A percentile compares a stretch with the other conserved stretches of the same genome.
Evolutionary conservation across 2,329 filamentous ascomycete genomes (phyloP).

Genomic region (Penicillium sp.): DNA sequence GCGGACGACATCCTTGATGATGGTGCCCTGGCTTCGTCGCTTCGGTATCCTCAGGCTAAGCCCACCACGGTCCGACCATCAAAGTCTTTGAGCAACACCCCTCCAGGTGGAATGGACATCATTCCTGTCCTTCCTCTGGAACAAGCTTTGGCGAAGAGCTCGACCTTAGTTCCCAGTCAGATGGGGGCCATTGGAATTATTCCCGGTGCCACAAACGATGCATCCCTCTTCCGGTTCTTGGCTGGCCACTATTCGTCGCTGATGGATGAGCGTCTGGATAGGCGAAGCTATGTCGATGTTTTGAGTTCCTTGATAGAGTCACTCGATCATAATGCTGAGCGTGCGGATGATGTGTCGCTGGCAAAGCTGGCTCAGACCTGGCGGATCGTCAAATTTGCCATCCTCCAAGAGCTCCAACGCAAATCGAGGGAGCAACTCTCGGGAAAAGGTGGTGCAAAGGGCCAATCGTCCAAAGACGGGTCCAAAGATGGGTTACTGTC

Average conservation of each 20-base stretch:
- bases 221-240: slow-evolving; percentile 43
- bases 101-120: slow-evolving; percentile 48
- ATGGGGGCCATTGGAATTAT: slow-evolving; percentile 51
- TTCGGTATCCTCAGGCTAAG: slow-evolving; percentile 49
- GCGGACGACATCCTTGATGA: slow-evolving; percentile 60
- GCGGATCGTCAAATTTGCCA: slow-evolving; percentile 54
- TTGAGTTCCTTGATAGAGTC: slow-evolving; percentile 40
- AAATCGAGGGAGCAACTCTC: slow-evolving; percentile 37
- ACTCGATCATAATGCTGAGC: slow-evolving; percentile 55
- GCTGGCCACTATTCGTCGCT: slow-evolving; percentile 44
- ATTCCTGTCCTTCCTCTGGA: slow-evolving; percentile 52
- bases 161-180: slow-evolving; percentile 44
- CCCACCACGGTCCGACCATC: slow-evolving; percentile 47
- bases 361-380: slow-evolving; percentile 58
- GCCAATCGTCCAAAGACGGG: slow-evolving; percentile 32
- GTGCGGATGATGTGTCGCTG: slow-evolving; percentile 51
- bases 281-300: slow-evolving; percentile 22
- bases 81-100: slow-evolving; percentile 55
- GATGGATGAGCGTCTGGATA: slow-evolving; percentile 29
- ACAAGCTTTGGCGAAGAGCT: slow-evolving; percentile 47
- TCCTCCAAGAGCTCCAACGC: slow-evolving; percentile 49
- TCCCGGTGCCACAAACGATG: slow-evolving; percentile 46
- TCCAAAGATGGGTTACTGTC: slow-evolving; percentile 31
- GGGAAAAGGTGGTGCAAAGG: slow-evolving; percentile 21
- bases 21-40: slow-evolving; percentile 50